Evolutionary conservation across 768 basidiomycete species (phyloP).

Genomic region (Grammothele lineata): DNA sequence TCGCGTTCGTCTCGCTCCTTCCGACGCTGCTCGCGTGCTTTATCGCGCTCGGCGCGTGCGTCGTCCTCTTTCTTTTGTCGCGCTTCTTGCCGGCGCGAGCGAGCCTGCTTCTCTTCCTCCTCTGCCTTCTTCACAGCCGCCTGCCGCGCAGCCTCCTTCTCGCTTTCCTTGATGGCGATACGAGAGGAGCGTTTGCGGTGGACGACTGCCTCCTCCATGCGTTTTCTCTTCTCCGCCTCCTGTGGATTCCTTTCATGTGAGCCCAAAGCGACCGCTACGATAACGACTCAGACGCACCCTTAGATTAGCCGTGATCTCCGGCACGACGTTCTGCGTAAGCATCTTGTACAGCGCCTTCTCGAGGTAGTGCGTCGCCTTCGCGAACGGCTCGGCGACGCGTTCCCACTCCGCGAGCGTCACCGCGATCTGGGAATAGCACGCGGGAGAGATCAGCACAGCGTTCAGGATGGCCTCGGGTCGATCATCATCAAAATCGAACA

Average conservation of each 20-base stretch:
- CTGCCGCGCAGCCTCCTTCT: slow-evolving; percentile 67
- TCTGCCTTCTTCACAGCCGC: slow-evolving; percentile 59
- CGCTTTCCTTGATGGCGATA: slow-evolving; percentile 75
- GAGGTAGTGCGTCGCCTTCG: slow-evolving; percentile 68
- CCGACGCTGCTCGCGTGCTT: slow-evolving; percentile 50
- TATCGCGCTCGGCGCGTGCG: slow-evolving; percentile 44
- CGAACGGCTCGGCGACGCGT: slow-evolving; percentile 68
- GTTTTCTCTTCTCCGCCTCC: slow-evolving; percentile 61
- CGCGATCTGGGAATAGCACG: slow-evolving; percentile 63
- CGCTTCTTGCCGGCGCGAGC: slow-evolving; percentile 48
- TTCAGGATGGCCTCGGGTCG: neutral
- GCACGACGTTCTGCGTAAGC: slow-evolving; percentile 63
- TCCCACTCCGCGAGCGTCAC: slow-evolving; percentile 85
- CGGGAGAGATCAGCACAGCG: neutral
- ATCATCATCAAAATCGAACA: slow-evolving; percentile 8
- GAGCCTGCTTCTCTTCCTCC: slow-evolving; percentile 62
- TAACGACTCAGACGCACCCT: slow-evolving; percentile 39
- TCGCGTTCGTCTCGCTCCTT: slow-evolving; percentile 41
- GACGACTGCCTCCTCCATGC: slow-evolving; percentile 68
- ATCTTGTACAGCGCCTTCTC: slow-evolving; percentile 77
- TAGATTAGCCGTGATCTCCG: slow-evolving; percentile 63
- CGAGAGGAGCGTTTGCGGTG: slow-evolving; percentile 91
- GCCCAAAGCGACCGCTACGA: neutral
- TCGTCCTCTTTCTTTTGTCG: slow-evolving; percentile 36
- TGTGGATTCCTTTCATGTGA: slow-evolving; percentile 25